Percentiles rank a stretch among this genome's conserved stretches.
phyloP scores from a whole-genome alignment of 345 rosid genomes.

The Cardiospermum halicacabum region DNA sequence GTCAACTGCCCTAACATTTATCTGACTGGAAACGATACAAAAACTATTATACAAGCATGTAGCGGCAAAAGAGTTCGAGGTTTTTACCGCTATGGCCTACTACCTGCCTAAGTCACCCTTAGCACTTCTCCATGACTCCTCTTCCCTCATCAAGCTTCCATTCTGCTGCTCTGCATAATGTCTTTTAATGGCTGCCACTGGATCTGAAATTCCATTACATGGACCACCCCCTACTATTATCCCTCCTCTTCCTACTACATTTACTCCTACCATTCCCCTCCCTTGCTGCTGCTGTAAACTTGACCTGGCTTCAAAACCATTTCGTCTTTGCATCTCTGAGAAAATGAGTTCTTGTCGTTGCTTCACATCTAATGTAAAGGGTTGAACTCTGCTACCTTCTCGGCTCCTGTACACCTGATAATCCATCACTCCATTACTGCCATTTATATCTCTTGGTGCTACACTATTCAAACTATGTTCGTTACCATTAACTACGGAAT shows the following conservation, averaged over 20 bases:
- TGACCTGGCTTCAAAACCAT: slow-evolving; percentile 41
- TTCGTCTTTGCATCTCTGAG: slow-evolving; percentile 40
- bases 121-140: slow-evolving; percentile 57
- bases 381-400: slow-evolving; percentile 33
- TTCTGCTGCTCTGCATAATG: slow-evolving; percentile 46
- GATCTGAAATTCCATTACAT: slow-evolving; percentile 47
- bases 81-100: slow-evolving; percentile 27
- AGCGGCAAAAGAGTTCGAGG: slow-evolving; percentile 22
- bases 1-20: slow-evolving; percentile 36
- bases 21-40: slow-evolving; percentile 38
- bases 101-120: slow-evolving; percentile 59
- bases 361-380: slow-evolving; percentile 43
- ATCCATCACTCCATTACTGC: slow-evolving; percentile 41
- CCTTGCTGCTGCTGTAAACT: slow-evolving; percentile 50
- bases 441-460: slow-evolving; percentile 28
- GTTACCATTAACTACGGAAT: slow-evolving; percentile 25
- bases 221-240: slow-evolving; percentile 41
- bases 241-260: slow-evolving; percentile 42
- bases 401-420: slow-evolving; percentile 34
- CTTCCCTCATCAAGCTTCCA: slow-evolving; percentile 43
- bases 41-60: slow-evolving; percentile 50
- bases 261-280: slow-evolving; percentile 42
- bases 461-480: slow-evolving; percentile 31
- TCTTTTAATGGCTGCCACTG: slow-evolving; percentile 57
- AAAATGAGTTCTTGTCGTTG: slow-evolving; percentile 35